A percentile compares a stretch with the other conserved stretches of the same genome.
Conservation (phyloP, 768 basidiomycete species). For the Auricularia auricula-judae region DNA sequence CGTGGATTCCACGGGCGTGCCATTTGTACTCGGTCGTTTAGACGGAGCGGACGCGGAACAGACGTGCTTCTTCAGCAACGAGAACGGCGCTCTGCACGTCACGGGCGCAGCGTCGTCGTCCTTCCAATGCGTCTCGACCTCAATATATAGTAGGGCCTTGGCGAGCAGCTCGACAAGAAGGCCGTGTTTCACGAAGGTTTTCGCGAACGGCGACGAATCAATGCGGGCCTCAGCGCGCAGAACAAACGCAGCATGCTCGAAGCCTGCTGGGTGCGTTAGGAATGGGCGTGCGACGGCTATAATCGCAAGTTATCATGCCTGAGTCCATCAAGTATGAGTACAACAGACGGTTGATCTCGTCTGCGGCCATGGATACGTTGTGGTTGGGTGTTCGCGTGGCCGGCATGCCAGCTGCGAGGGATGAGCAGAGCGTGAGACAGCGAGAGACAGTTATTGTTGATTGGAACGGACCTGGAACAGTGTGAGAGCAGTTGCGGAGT, state of each 20-base stretch:
- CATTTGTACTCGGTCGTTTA: not conserved
- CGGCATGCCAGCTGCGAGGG: not conserved
- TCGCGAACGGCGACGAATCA: slow-evolving; percentile 45
- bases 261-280: slow-evolving; percentile 34
- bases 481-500: too few relatives aligned
- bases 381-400: not conserved
- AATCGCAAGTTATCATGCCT: slow-evolving; percentile 31
- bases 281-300: not conserved
- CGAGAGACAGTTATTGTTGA: too few relatives aligned
- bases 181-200: slow-evolving; percentile 72
- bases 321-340: slow-evolving; percentile 79
- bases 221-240: slow-evolving; percentile 63
- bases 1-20: not conserved
- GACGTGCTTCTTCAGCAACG: slow-evolving; percentile 61
- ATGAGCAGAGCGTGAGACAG: too few relatives aligned
- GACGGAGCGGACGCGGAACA: slow-evolving; percentile 31
- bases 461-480: too few relatives aligned
- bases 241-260: slow-evolving; percentile 74
- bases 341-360: slow-evolving; percentile 67
- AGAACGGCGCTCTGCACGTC: slow-evolving; percentile 62
- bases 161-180: slow-evolving; percentile 71
- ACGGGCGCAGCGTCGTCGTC: slow-evolving; percentile 45
- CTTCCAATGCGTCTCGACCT: slow-evolving; percentile 73
- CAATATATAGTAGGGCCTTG: slow-evolving; percentile 73
- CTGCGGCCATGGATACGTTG: not conserved